These are phyloP conservation scores for Acrasis kona DNA, from an alignment of 78 protist species.

Conservation along the genomic window DNA sequence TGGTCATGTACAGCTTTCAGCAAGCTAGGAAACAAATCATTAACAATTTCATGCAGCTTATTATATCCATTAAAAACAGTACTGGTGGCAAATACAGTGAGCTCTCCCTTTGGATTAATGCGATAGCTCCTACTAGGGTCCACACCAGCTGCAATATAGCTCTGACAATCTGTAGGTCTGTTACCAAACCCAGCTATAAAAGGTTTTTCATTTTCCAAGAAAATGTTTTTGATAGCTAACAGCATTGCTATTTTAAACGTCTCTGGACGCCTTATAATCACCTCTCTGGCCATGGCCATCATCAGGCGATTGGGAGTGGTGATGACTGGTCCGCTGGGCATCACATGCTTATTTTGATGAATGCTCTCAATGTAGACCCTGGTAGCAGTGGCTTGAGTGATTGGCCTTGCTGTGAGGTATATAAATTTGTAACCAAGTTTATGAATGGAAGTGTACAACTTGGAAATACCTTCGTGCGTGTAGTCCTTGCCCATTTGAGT, in stretches of 20 bases:
- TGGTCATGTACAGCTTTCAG: too few species aligned
- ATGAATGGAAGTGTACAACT: slow-evolving; percentile 51
- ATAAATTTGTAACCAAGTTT: slow-evolving; percentile 80
- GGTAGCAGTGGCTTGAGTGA: slow-evolving; percentile 19
- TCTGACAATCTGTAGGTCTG: neutral
- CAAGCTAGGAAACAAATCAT: too few species aligned
- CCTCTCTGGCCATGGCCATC: slow-evolving; percentile 59
- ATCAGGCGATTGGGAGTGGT: slow-evolving; percentile 83
- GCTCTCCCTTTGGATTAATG: too few species aligned
- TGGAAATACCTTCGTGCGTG: slow-evolving; percentile 84
- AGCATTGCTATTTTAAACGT: slow-evolving; percentile 86
- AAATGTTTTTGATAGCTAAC: slow-evolving; percentile 49
- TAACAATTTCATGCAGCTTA: too few species aligned
- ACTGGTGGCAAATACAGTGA: too few species aligned
- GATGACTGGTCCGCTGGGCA: slow-evolving; percentile 91
- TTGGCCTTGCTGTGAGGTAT: slow-evolving; percentile 80
- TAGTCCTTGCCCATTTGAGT: slow-evolving; percentile 82
- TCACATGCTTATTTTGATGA: neutral
- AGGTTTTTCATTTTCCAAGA: slow-evolving; percentile 42
- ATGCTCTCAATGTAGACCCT: slow-evolving; percentile 19
- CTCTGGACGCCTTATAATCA: slow-evolving; percentile 72
- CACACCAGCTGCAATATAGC: neutral
- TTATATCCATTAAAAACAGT: too few species aligned
- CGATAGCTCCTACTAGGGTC: too few species aligned
- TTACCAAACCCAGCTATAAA: neutral